Evolutionary conservation across 2,329 filamentous ascomycete species (phyloP), one percentile per base, ranked within the genome.

Genomic region (Amylocarpus encephaloides): DNA sequence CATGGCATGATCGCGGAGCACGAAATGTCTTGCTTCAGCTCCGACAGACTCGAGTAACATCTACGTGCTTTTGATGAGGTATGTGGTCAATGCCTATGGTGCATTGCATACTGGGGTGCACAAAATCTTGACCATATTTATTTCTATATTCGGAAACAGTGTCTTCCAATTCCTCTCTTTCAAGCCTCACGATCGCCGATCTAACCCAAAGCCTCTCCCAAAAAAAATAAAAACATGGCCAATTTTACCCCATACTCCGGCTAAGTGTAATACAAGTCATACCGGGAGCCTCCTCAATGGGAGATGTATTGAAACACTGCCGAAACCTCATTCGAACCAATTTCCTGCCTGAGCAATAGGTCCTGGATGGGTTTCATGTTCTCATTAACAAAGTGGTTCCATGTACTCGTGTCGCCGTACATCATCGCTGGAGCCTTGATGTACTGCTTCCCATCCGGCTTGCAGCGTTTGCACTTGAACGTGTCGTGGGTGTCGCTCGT

Each of bases 291-390:
- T 33, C 35, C 30, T 47, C 45, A 87, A 71, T 97, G 93, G 59
- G 91, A 96, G 64, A 98, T 97, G 70, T 97, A 98, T 75, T 98
- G 93, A 67, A 98, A 98, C 32, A 97, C 90, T 10, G 92, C 89
- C 57, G 89, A 96, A 7, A 98, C 90, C 63, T 88, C 87, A 19
- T 76, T 72, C 67, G 92, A 83, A 3, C 76, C 78, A 51, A 78
- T 80, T 71, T 98, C 93, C 68, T 97, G 93, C 57, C 92, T 79
- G 43, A 98, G 72, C 64, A 98, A 66, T 65, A 96, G 70, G 72
- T 98, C 93, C 68, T 98, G 92, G 52, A 98, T 98, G 52, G 79
- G 78, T 56, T 81, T 79, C 64, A 98, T 70, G 0, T 81, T 84
- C 3, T 83, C 80, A 62, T 95, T 96, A 39, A 86, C 80, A 70